Evolutionary conservation across 495 filamentous ascomycete genomes (phyloP).

Genomic region (Penicillium pancosmium): DNA sequence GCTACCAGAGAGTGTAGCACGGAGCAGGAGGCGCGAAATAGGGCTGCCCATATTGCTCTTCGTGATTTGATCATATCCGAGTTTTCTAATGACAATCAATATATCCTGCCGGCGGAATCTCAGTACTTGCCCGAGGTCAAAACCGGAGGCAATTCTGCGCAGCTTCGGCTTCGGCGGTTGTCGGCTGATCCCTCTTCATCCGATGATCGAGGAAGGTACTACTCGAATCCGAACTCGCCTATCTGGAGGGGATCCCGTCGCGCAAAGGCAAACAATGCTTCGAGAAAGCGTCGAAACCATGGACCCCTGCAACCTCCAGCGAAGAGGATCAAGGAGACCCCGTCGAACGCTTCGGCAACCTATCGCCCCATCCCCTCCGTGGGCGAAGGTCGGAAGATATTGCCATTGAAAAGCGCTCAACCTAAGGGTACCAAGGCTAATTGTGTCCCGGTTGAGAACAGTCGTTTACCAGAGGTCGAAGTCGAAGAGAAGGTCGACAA

Average conservation of each 20-base stretch:
- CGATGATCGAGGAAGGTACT: no score
- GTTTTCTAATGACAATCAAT: neutral
- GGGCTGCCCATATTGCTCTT: slow-evolving; percentile 33
- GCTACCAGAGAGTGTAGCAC: slow-evolving; percentile 18
- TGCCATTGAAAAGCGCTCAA: no score
- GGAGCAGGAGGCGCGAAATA: slow-evolving; percentile 25
- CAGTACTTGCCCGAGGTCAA: neutral
- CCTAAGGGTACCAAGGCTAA: slow-evolving; percentile 13
- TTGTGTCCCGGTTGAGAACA: slow-evolving; percentile 23
- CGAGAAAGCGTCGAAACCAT: neutral
- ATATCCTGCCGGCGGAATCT: neutral
- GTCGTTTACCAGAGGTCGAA: slow-evolving; percentile 21
- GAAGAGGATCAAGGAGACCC: neutral
- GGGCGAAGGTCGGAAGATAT: no score
- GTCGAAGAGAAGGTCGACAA: slow-evolving; percentile 5
- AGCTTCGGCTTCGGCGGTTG: neutral
- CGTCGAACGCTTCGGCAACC: no score
- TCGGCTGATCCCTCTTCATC: no score
- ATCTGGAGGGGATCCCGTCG: no score
- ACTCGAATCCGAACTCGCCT: no score
- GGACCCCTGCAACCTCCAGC: neutral
- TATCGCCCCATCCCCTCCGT: no score
- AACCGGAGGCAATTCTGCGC: neutral
- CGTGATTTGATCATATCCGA: slow-evolving; percentile 25
- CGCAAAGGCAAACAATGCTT: neutral